Conservation (phyloP, 2,329 filamentous ascomycete genomes). For the Westerdykella sp. region DNA sequence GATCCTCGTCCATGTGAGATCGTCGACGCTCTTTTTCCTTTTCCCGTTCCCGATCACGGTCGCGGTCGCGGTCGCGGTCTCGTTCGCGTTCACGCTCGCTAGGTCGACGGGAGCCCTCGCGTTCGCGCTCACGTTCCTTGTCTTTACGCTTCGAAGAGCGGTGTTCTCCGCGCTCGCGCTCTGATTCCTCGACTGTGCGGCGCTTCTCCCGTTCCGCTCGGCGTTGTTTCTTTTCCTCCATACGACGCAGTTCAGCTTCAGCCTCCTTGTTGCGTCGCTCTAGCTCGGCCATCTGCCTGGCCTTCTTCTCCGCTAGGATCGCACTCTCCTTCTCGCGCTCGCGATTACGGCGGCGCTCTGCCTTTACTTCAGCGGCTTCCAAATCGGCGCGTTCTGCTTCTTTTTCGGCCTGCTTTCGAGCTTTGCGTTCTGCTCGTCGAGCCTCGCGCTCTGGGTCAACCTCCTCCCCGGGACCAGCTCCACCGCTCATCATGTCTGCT, state of each 20-base stretch:
- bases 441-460: neutral
- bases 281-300: slow-evolving; percentile 33
- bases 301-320: slow-evolving; percentile 33
- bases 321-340: slow-evolving; percentile 31
- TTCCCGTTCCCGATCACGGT: no score
- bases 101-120: slow-evolving; percentile 23
- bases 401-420: neutral
- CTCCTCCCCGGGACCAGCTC: slow-evolving; percentile 1
- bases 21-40: slow-evolving; percentile 25
- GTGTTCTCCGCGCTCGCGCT: slow-evolving; percentile 24
- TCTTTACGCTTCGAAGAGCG: slow-evolving; percentile 33
- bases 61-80: no score
- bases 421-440: neutral
- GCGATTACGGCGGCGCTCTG: slow-evolving; percentile 34
- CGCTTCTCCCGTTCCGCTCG: slow-evolving; percentile 29
- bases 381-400: slow-evolving; percentile 25
- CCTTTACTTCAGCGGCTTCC: slow-evolving; percentile 33
- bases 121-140: slow-evolving; percentile 24
- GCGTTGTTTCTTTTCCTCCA: slow-evolving; percentile 36
- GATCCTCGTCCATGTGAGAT: slow-evolving; percentile 33
- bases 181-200: slow-evolving; percentile 21
- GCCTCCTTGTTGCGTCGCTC: slow-evolving; percentile 34
- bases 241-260: slow-evolving; percentile 34
- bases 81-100: slow-evolving; percentile 2
- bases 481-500: slow-evolving; percentile 20